These are phyloP conservation scores for Penicillium sp. DNA, from an alignment of 2,329 filamentous ascomycete genomes.

Conservation along the genomic window DNA sequence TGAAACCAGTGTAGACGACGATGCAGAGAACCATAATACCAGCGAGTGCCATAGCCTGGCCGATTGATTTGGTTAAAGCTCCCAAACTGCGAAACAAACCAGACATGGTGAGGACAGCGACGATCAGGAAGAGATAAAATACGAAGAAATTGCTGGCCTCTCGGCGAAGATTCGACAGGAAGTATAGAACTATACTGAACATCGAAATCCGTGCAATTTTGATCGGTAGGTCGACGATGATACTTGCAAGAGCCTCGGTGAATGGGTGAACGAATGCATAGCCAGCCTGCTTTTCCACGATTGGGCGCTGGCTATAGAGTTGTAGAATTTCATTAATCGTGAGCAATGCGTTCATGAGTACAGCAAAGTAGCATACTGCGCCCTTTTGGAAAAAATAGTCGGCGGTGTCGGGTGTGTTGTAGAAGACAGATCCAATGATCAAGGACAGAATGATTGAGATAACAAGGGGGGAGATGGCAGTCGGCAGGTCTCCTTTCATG, in stretches of 20 bases:
- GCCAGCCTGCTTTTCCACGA: slow-evolving; percentile 35
- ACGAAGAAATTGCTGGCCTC: slow-evolving; percentile 81
- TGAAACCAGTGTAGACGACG: slow-evolving; percentile 56
- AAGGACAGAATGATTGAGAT: slow-evolving; percentile 75
- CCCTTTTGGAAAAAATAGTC: slow-evolving; percentile 75
- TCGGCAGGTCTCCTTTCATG: slow-evolving; percentile 72
- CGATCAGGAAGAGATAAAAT: slow-evolving; percentile 76
- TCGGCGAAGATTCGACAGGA: slow-evolving; percentile 78
- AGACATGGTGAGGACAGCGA: slow-evolving; percentile 69
- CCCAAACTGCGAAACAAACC: slow-evolving; percentile 82
- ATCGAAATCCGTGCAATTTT: slow-evolving; percentile 72
- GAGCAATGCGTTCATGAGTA: slow-evolving; percentile 81
- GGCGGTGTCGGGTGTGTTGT: slow-evolving; percentile 67
- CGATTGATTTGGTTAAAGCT: slow-evolving; percentile 69
- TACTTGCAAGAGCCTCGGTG: slow-evolving; percentile 18
- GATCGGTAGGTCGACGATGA: slow-evolving; percentile 62
- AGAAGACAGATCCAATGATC: slow-evolving; percentile 80
- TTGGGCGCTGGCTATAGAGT: slow-evolving; percentile 29
- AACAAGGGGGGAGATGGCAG: slow-evolving; percentile 66
- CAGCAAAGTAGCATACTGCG: slow-evolving; percentile 81
- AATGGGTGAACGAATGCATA: slow-evolving; percentile 37
- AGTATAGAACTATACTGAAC: slow-evolving; percentile 83
- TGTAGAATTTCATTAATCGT: slow-evolving; percentile 48
- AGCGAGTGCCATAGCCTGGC: slow-evolving; percentile 60
- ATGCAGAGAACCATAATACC: slow-evolving; percentile 51